These are phyloP conservation scores for Pestalotiopsis sp. DNA, from an alignment of 2,329 filamentous ascomycete species.

Conservation along the genomic window DNA sequence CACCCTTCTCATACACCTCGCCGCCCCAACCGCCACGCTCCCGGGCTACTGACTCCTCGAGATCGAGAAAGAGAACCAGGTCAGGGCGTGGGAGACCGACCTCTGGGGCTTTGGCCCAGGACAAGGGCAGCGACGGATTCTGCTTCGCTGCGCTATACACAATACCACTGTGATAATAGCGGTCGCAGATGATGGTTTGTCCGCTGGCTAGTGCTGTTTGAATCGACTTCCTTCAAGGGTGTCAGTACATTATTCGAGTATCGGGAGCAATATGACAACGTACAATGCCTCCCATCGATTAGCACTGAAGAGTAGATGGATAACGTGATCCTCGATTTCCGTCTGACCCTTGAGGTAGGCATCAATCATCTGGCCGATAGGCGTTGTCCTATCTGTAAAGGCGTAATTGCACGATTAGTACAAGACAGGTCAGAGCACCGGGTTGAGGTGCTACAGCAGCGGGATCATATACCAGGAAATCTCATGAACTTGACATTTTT, in stretches of 20 bases:
- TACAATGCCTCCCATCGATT: conserved; percentile 82
- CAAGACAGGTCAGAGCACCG: neutral
- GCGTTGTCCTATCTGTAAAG: conserved; percentile 73
- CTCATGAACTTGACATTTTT: conserved; percentile 54
- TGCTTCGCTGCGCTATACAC: conserved; percentile 91
- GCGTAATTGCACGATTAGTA: neutral
- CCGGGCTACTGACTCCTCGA: conserved; percentile 72
- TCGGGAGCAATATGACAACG: conserved; percentile 25
- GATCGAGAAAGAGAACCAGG: conserved; percentile 82
- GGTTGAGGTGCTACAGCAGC: neutral
- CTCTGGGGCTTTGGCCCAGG: conserved; percentile 85
- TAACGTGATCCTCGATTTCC: conserved; percentile 82
- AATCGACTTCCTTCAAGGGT: conserved; percentile 49
- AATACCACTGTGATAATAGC: conserved; percentile 93
- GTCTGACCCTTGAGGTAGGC: conserved; percentile 73
- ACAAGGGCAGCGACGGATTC: conserved; percentile 67
- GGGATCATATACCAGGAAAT: conserved; percentile 54
- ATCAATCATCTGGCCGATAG: conserved; percentile 87
- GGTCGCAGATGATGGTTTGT: conserved; percentile 80
- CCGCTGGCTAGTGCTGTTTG: conserved; percentile 60
- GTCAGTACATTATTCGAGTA: neutral
- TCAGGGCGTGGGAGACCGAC: conserved; percentile 86
- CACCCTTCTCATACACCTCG: conserved; percentile 84
- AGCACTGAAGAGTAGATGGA: conserved; percentile 87
- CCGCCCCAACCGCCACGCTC: conserved; percentile 83